Percentiles rank a stretch among this genome's conserved stretches.
These are phyloP conservation scores for Cryphonectria japonica DNA, from an alignment of 2,329 filamentous ascomycete species.

Conservation along the genomic window DNA sequence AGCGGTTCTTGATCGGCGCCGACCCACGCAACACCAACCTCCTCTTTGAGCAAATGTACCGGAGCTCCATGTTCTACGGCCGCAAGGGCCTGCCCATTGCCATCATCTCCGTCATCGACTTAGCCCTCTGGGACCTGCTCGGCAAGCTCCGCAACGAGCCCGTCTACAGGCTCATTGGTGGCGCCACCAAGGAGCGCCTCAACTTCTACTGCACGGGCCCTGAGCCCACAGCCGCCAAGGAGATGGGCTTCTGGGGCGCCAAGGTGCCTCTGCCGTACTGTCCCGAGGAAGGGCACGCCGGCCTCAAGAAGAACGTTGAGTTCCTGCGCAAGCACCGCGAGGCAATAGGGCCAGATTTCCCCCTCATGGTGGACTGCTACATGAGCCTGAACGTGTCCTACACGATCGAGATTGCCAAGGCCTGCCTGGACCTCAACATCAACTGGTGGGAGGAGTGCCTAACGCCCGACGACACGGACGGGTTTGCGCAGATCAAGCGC, in stretches of 20 bases:
- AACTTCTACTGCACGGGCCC: constrained; percentile 96
- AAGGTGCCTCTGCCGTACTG: constrained; percentile 92
- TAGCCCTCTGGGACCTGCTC: constrained; percentile 89
- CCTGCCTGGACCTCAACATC: constrained; percentile 80
- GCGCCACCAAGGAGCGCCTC: constrained; percentile 80
- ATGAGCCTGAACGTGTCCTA: constrained; percentile 94
- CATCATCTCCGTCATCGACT: constrained; percentile 91
- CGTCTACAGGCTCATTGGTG: constrained; percentile 92
- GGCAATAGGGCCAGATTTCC: constrained; percentile 85
- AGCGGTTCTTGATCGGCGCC: constrained; percentile 85
- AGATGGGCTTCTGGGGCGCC: constrained; percentile 86
- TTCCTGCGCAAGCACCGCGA: constrained; percentile 85
- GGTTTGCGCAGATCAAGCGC: constrained; percentile 85
- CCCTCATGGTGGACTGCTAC: constrained; percentile 94
- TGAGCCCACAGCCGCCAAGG: constrained; percentile 76
- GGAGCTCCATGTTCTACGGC: constrained; percentile 94
- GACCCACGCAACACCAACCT: constrained; percentile 91
- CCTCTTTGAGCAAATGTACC: constrained; percentile 96
- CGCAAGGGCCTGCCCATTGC: constrained; percentile 89
- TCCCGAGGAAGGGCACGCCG: constrained; percentile 81
- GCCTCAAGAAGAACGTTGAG: constrained; percentile 86
- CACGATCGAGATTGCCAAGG: constrained; percentile 87
- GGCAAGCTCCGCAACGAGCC: constrained; percentile 92
- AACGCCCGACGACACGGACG: constrained; percentile 88
- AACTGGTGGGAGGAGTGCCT: constrained; percentile 98